Conservation (phyloP, 805 yeast genomes). For the Candida schatavii region DNA sequence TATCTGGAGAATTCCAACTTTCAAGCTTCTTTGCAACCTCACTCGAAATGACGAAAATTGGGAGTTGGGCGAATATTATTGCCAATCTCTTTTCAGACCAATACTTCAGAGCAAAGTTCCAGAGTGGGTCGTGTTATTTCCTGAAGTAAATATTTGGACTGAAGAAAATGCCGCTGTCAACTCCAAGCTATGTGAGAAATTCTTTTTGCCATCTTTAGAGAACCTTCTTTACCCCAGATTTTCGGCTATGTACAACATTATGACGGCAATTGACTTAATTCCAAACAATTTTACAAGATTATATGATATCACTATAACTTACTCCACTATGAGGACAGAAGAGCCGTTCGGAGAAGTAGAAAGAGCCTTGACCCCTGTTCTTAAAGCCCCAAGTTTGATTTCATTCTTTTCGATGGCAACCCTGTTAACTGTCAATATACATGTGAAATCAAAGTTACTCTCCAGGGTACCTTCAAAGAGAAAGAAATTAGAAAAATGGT, state of each 20-base stretch:
- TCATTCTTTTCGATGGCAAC: slow-evolving; percentile 26
- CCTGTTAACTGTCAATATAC: slow-evolving; percentile 41
- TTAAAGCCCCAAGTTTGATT: slow-evolving; percentile 27
- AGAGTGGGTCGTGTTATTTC: slow-evolving; percentile 72
- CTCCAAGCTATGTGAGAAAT: slow-evolving; percentile 50
- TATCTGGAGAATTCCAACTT: slow-evolving; percentile 59
- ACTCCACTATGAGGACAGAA: slow-evolving; percentile 15
- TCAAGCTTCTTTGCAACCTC: slow-evolving; percentile 45
- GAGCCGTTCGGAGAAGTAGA: neutral
- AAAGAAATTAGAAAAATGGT: slow-evolving; percentile 64
- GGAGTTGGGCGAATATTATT: slow-evolving; percentile 45
- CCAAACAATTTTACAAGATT: slow-evolving; percentile 40
- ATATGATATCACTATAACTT: slow-evolving; percentile 56
- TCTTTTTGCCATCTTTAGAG: slow-evolving; percentile 57
- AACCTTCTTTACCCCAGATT: slow-evolving; percentile 79
- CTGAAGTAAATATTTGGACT: slow-evolving; percentile 77
- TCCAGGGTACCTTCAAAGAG: slow-evolving; percentile 51
- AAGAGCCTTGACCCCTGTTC: neutral
- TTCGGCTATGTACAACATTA: slow-evolving; percentile 50
- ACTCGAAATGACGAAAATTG: slow-evolving; percentile 68
- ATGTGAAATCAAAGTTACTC: slow-evolving; percentile 46
- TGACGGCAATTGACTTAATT: slow-evolving; percentile 37
- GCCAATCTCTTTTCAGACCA: slow-evolving; percentile 32
- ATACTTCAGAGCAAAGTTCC: slow-evolving; percentile 35
- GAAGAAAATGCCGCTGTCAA: slow-evolving; percentile 49